Conservation (phyloP, 148 eudicot species). For the Silene conica region DNA sequence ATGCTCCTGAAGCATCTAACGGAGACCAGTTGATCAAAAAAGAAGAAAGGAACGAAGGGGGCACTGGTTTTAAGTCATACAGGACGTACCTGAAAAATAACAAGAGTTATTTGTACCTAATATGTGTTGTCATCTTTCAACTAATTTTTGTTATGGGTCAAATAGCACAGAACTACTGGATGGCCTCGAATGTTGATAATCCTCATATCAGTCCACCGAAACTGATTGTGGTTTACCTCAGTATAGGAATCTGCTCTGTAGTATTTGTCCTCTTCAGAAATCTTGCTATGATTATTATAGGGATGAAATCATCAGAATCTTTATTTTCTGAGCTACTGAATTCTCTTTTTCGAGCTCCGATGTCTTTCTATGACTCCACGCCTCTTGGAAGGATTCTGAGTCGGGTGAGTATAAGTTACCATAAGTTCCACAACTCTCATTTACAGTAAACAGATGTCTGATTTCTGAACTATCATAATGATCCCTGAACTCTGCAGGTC, state of each 20-base stretch:
- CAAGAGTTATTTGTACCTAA: conserved; percentile 50
- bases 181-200: conserved; percentile 80
- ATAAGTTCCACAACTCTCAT: background rate
- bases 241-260: conserved; percentile 47
- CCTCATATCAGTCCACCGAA: conserved; percentile 44
- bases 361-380: conserved; percentile 87
- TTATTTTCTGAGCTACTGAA: conserved; percentile 53
- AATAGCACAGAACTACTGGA: conserved; percentile 72
- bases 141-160: conserved; percentile 47
- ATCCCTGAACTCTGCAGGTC: conserved; percentile 35
- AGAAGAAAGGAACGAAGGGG: conserved; percentile 80
- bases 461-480: background rate
- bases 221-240: conserved; percentile 61
- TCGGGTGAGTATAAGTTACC: conserved; percentile 40
- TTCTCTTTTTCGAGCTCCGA: conserved; percentile 79
- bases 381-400: conserved; percentile 88
- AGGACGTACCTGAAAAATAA: conserved; percentile 55
- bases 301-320: conserved; percentile 61
- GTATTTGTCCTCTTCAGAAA: conserved; percentile 45
- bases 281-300: conserved; percentile 42
- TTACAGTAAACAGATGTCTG: background rate
- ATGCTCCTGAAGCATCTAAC: conserved; percentile 23
- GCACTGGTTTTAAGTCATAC: conserved; percentile 69
- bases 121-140: conserved; percentile 40
- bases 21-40: conserved; percentile 69